phyloP scores from a whole-genome alignment of 2,329 filamentous ascomycete species.

The Claviceps lovelessii region DNA sequence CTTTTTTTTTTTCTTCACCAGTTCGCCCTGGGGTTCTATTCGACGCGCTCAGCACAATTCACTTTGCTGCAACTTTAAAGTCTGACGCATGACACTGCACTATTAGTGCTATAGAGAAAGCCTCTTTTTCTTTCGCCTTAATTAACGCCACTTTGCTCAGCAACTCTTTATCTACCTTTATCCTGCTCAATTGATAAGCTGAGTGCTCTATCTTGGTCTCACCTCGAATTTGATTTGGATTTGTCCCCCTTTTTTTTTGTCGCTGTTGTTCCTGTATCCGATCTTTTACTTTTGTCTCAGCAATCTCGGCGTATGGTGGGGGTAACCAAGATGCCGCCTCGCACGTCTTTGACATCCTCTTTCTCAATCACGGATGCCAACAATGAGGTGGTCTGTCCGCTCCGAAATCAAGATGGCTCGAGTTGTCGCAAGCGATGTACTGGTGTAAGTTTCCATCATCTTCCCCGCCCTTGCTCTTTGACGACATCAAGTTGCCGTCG shows the following conservation, averaged over 20 bases:
- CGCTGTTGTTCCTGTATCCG: slow-evolving; percentile 2
- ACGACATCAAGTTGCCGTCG: neutral
- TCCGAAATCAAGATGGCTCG: slow-evolving; percentile 91
- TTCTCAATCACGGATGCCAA: slow-evolving; percentile 86
- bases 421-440: slow-evolving; percentile 95
- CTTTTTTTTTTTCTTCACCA: neutral
- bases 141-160: slow-evolving; percentile 12
- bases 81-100: neutral
- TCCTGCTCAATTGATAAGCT: slow-evolving; percentile 19
- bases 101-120: neutral
- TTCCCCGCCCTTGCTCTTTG: neutral
- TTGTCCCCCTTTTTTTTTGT: neutral
- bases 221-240: neutral
- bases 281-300: slow-evolving; percentile 2
- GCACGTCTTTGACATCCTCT: slow-evolving; percentile 72
- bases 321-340: slow-evolving; percentile 70
- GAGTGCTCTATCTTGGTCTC: slow-evolving; percentile 2
- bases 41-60: neutral
- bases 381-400: slow-evolving; percentile 92
- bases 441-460: slow-evolving; percentile 58
- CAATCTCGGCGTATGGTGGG: slow-evolving; percentile 16
- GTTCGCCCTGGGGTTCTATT: neutral
- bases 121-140: neutral
- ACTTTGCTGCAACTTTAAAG: neutral
- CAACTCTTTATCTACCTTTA: slow-evolving; percentile 11